Percentiles rank a stretch among this genome's conserved stretches.
Evolutionary conservation across 2,329 filamentous ascomycete genomes (phyloP).

Genomic region (Fusarium sp.): DNA sequence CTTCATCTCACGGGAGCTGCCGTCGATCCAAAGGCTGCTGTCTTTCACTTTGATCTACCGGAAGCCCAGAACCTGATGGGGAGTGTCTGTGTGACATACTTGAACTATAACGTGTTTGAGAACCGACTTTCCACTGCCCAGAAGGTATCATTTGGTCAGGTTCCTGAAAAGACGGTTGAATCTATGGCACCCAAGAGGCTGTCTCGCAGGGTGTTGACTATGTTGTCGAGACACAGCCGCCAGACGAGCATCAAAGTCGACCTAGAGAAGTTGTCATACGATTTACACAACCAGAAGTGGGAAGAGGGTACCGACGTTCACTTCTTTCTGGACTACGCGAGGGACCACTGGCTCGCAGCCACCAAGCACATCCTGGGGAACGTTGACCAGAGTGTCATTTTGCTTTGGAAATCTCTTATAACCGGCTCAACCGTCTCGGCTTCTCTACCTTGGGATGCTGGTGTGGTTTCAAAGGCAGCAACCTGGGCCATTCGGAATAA

Average conservation of each 20-base stretch:
- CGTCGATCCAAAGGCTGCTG: neutral
- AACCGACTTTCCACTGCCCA: neutral
- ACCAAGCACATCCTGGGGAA: neutral
- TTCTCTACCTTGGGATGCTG: neutral
- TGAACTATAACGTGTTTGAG: neutral
- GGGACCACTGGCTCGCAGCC: neutral
- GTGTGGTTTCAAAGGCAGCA: neutral
- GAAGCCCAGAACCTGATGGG: neutral
- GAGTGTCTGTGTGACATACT: neutral
- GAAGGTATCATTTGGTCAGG: neutral
- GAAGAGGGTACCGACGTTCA: neutral
- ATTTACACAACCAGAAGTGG: neutral
- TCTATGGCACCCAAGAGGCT: neutral
- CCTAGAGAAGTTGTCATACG: neutral
- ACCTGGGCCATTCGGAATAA: neutral
- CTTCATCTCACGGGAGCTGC: neutral
- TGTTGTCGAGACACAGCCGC: neutral
- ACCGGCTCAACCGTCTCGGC: neutral
- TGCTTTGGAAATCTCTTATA: neutral
- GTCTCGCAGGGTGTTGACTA: neutral
- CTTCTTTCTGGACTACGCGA: neutral
- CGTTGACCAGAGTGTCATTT: neutral
- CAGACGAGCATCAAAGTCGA: fast-evolving
- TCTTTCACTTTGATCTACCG: neutral
- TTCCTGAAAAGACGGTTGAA: neutral